Base-by-base conservation (phyloP, 306 rosid genomes). In the Hippophae rhamnoides region DNA sequence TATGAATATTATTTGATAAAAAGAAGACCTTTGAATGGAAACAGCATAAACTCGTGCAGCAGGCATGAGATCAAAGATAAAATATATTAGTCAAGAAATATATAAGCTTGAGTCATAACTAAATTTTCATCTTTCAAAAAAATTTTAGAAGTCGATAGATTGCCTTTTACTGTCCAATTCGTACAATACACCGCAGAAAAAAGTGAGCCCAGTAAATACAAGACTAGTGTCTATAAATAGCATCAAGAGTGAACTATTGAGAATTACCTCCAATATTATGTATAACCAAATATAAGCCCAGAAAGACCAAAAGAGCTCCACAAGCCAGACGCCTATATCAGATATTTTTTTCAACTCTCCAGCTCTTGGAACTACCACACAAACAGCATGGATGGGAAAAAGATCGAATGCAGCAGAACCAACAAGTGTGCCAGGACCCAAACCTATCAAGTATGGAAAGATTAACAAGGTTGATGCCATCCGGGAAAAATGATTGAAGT, bases 341-440 rank as follows among this genome's bases (percentile, higher is more conserved):
- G 96, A 74, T 72, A 92, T 92, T 82, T 92, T 92, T 74, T 85
- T 87, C 74, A 81, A 74, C 76, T 85, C 86, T 66, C 96, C 96
- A 65, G 84, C 89, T 81, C 75, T 85, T 13, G 96, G 96, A 80
- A 83, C 82, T 52, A 90, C 76, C 45, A 90, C 89, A 59, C 98
- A 90, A 64, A 85, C 86, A 52, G 98, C 98, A 54, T 90, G 98
- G 70, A 92, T 92, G 65, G 96, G 98, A 68, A 92, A 92, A 68
- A 90, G 92, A 67, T 92, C 96, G 67, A 92, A 92, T 54, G 98
- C 96, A 61, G 98, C 98, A 67, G 98, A 92, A 62, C 98, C 98
- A 54, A 92, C 89, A 58, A 92, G 96, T 10, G 98, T 92, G 65
- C 93, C 98, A 42, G 98, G 98, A 57, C 98, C 98, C 86, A 87